Evolutionary conservation across 1,139 yeast genomes (phyloP), one percentile per base, ranked within the genome.

Genomic region (Saccharomycopsis phalli): DNA sequence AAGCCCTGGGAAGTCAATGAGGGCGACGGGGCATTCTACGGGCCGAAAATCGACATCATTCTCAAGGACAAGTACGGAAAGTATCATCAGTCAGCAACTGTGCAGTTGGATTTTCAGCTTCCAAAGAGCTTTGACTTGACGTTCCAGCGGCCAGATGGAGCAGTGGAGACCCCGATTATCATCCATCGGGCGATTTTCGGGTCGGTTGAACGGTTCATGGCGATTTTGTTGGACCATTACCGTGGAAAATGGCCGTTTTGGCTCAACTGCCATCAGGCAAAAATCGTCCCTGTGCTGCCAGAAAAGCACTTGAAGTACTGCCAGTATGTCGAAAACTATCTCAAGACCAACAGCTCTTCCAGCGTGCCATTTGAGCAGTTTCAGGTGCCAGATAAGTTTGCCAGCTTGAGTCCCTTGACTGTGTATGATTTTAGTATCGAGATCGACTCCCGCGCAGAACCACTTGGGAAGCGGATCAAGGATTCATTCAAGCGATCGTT

Each of bases 191-290:
- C 98, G 0, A 87, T 91, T 2, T 83, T 86, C 54, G 99, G 99
- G 0, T 84, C 95, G 0, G 69, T 91, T 19, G 98, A 91, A 59
- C 70, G 99, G 51, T 88, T 91, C 59, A 67, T 91, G 59, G 96
- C 97, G 3, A 75, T 93, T 49, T 66, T 91, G 46, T 75, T 88
- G 37, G 98, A 93, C 57, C 95, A 88, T 52, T 88, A 77, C 58
- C 75, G 75, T 43, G 99, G 98, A 0, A 81, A 81, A 51, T 91
- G 99, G 98, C 99, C 99, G 10, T 91, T 93, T 57, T 91, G 98
- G 98, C 61, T 91, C 45, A 84, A 82, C 47, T 96, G 98, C n/a
- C 71, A 94, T 49, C 99, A 91, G 58, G 94, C 93, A 0, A 68
- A 82, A 33, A 71, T 91, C 2, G 70, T 93, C 4, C 97, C 98